A percentile compares a stretch with the other conserved stretches of the same genome.
phyloP scores from a whole-genome alignment of 495 filamentous ascomycete genomes.

The Cryomyces minteri region DNA sequence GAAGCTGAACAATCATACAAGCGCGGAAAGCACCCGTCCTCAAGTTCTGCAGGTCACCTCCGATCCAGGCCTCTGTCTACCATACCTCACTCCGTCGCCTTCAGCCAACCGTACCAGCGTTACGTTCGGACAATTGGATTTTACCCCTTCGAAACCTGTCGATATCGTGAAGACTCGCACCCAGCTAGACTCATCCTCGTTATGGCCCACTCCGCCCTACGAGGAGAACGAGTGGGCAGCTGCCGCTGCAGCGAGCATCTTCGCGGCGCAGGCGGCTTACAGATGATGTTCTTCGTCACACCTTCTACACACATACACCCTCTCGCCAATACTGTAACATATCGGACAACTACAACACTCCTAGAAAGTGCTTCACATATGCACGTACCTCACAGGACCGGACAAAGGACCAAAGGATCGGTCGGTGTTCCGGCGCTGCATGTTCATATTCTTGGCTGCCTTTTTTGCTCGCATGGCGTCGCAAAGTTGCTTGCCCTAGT shows the following conservation, averaged over 20 bases:
- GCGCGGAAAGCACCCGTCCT: conserved; percentile 2
- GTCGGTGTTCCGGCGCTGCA: too few species aligned
- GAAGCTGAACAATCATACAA: neutral
- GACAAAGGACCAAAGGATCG: too few species aligned
- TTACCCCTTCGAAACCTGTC: conserved; percentile 27
- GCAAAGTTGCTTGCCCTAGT: too few species aligned
- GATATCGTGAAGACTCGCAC: conserved; percentile 39
- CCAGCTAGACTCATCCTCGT: conserved; percentile 36
- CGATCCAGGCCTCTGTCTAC: conserved; percentile 38
- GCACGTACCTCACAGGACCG: too few species aligned
- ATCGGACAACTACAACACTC: too few species aligned
- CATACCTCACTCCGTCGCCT: conserved; percentile 83
- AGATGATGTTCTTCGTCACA: neutral
- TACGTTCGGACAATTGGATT: conserved; percentile 40
- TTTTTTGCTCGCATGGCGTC: too few species aligned
- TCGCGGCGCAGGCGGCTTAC: conserved; percentile 18
- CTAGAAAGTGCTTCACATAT: too few species aligned
- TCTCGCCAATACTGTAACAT: too few species aligned
- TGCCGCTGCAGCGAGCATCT: conserved; percentile 60
- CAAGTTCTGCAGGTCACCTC: conserved; percentile 17
- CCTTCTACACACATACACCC: too few species aligned
- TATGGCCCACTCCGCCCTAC: conserved; percentile 95
- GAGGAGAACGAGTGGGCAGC: conserved; percentile 77
- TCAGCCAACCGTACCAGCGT: conserved; percentile 64
- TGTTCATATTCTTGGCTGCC: too few species aligned